Base-by-base conservation (phyloP, 768 basidiomycete genomes). In the Xerocomus potaroensis region DNA sequence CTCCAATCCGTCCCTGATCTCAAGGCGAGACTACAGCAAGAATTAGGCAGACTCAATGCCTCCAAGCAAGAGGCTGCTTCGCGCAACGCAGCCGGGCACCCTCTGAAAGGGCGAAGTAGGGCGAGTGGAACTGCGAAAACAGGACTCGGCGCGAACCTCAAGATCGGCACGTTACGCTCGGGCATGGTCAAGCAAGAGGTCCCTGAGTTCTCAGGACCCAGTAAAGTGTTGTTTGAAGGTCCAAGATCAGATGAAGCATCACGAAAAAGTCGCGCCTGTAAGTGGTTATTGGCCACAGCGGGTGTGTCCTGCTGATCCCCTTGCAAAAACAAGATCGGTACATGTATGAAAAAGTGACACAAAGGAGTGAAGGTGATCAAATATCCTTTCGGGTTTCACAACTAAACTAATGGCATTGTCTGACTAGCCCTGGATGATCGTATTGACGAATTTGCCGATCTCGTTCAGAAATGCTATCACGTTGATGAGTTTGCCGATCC, bases 321-420 rank as follows among this genome's bases (percentile, higher is more conserved):
- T n/a, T n/a, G n/a, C n/a, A n/a, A n/a, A n/a, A n/a, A n/a, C n/a
- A n/a, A 90, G 87, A 84, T 75, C 79, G 88, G 23, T 98, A 97
- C 64, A 94, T 95, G 93, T 92, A 88, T 59, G 93, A 97, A 65
- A 92, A 90, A 68, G 74, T 87, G 21, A 80, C 81, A 2, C 88
- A 89, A 59, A 74, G 93, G 37, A 85, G 90, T 51, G 86, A 86
- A 75, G 83, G 92, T 91, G 26, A 15, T 26, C 12, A 55, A 40
- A 64, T 56, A 10, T 34, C 30, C 41, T 22, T 22, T 26, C 19
- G 3, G 12, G 23, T 23, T 30, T 35, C 5, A 14, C 21, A 31
- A 18, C 6, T 15, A 23, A 21, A 29, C 42, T 47, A 36, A 51
- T 37, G 37, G 5, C 18, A 36, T 12, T 4, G 14, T 46, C 30